These are phyloP conservation scores for Glarea lozoyensis DNA, from an alignment of 495 filamentous ascomycete species.

Conservation along the genomic window DNA sequence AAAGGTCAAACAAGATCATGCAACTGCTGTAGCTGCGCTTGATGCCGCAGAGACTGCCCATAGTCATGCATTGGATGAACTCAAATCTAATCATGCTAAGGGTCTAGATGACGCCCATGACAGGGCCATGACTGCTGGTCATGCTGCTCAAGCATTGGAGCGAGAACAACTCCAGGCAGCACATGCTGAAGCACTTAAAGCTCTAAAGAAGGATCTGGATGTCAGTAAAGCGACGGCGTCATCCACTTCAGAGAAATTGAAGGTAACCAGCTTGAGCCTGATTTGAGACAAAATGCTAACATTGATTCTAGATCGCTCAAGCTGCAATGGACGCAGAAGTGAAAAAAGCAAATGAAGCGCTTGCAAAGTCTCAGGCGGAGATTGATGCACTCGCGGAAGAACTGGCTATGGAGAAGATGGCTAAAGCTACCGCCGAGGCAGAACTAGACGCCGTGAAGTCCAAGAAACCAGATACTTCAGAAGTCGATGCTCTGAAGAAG, in stretches of 20 bases:
- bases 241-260: constrained; percentile 10
- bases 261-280: constrained; percentile 17
- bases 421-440: constrained; percentile 42
- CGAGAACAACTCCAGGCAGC: constrained; percentile 36
- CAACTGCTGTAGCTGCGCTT: constrained; percentile 26
- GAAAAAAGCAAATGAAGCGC: constrained; percentile 24
- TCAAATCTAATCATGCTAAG: constrained; percentile 31
- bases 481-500: too few relatives aligned
- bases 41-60: constrained; percentile 23
- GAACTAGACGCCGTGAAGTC: constrained; percentile 42
- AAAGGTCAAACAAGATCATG: constrained; percentile 37
- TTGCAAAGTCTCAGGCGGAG: constrained; percentile 32
- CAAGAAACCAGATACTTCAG: too few relatives aligned
- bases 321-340: constrained; percentile 9
- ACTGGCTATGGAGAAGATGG: constrained; percentile 45
- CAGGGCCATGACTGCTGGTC: constrained; percentile 18
- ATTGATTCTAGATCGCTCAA: constrained; percentile 10
- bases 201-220: constrained; percentile 31
- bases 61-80: constrained; percentile 25
- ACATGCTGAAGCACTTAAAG: constrained; percentile 32
- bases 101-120: constrained; percentile 30
- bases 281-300: constrained; percentile 4
- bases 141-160: constrained; percentile 31
- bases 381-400: constrained; percentile 34
- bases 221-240: constrained; percentile 4